A percentile compares a stretch with the other conserved stretches of the same genome.
phyloP scores from a whole-genome alignment of 108 stramenopile species.

The Pseudonitzschia multiseries region DNA sequence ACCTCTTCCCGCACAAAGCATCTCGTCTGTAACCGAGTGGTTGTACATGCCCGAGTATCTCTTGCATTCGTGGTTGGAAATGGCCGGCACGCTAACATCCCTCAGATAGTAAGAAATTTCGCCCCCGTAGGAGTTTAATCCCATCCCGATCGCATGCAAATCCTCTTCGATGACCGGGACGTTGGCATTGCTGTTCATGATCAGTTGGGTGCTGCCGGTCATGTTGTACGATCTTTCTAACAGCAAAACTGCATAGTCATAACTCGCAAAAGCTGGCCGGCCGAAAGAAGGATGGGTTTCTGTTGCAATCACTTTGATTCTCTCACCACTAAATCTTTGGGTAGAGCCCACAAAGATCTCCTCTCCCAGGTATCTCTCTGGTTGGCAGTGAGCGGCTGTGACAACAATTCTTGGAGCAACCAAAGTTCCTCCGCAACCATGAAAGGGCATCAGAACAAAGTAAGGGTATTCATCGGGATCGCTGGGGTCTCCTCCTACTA shows the following conservation, averaged over 20 bases:
- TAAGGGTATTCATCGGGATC: slow-evolving; percentile 33
- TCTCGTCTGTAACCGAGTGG: not conserved
- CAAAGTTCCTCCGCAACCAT: not conserved
- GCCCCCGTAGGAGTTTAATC: not conserved
- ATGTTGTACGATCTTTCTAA: not conserved
- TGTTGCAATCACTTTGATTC: not conserved
- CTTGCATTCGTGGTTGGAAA: not conserved
- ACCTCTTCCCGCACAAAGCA: slow-evolving; percentile 35
- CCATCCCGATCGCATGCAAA: slow-evolving; percentile 1
- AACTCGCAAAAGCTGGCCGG: not conserved
- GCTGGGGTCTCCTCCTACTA: slow-evolving; percentile 25
- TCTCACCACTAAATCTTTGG: not conserved
- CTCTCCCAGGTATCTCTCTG: not conserved
- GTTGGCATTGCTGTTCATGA: not conserved
- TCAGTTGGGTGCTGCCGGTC: not conserved
- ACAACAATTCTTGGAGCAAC: slow-evolving; percentile 18
- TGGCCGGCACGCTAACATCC: not conserved
- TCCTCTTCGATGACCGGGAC: not conserved
- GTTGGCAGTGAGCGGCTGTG: slow-evolving; percentile 13
- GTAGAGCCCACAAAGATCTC: not conserved
- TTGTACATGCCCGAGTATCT: not conserved
- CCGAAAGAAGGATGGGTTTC: not conserved
- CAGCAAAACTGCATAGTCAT: not conserved
- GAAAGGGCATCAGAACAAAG: slow-evolving; percentile 2
- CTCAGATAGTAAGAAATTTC: not conserved